phyloP scores from a whole-genome alignment of 2,329 filamentous ascomycete species.

The Phialemonium atrogriseum region DNA sequence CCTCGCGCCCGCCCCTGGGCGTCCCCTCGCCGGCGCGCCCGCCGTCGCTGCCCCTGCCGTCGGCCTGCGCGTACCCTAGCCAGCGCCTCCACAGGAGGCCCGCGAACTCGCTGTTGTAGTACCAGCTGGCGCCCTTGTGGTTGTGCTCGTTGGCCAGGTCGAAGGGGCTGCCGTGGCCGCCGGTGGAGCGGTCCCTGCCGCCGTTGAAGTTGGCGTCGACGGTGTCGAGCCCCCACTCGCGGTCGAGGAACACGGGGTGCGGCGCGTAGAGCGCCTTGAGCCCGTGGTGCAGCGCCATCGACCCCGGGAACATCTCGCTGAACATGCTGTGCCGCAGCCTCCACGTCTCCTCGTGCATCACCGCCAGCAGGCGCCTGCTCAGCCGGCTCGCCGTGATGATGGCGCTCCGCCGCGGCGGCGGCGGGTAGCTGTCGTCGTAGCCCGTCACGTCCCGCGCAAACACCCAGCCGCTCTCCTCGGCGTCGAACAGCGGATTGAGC shows the following conservation, averaged over 20 bases:
- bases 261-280: conserved; percentile 74
- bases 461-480: conserved; percentile 63
- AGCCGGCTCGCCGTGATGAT: conserved; percentile 66
- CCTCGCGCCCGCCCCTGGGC: conserved; percentile 41
- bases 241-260: conserved; percentile 73
- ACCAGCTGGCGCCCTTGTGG: conserved; percentile 76
- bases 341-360: conserved; percentile 69
- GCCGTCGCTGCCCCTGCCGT: conserved; percentile 39
- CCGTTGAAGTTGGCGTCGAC: conserved; percentile 74
- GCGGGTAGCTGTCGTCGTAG: conserved; percentile 44
- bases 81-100: conserved; percentile 72
- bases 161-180: conserved; percentile 59
- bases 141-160: conserved; percentile 68
- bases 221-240: conserved; percentile 61
- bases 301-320: conserved; percentile 70
- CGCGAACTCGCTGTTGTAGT: conserved; percentile 73
- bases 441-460: conserved; percentile 63
- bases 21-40: conserved; percentile 39
- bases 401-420: conserved; percentile 59
- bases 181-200: conserved; percentile 57
- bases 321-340: conserved; percentile 64
- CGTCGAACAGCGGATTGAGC: conserved; percentile 69
- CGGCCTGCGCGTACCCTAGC: conserved; percentile 53
- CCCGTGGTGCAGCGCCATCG: conserved; percentile 64
- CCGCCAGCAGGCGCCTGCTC: conserved; percentile 54